Base-by-base conservation (phyloP, 805 yeast genomes). In the Pachysolen tannophilus region DNA sequence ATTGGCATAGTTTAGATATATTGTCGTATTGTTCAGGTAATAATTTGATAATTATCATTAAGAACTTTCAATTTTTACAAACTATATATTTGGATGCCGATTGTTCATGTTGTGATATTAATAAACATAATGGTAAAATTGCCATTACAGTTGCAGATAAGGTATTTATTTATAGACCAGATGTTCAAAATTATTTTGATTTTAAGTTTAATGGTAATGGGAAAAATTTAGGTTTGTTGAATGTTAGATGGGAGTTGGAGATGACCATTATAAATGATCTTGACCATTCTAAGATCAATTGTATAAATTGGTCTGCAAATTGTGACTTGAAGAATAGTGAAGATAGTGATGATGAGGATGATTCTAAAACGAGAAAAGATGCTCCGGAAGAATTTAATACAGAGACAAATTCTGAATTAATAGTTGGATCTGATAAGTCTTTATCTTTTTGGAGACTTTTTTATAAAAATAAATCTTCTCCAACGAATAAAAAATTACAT, bases 11-110 rank as follows among this genome's bases (percentile, higher is more conserved):
- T 8, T 75, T 73, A 40, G 70, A 75, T 34, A 56, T 86, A 2
- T 58, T 82, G 23, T 77, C 76, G 2, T 90, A 90, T 53, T 82
- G 87, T 39, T 84, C 96, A 1, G 97, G 95, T 1, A 86, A 86
- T 58, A 86, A 85, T 52, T 63, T 90, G 44, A 82, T 90, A 23
- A 68, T 82, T 4, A 52, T 78, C 3, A 65, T 80, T 6, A 67
- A 71, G 40, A 61, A 67, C 31, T 60, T 67, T 39, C 55, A 60
- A 17, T 59, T 80, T 41, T 57, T 87, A 13, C 97, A 90, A 55
- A 86, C 95, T 0, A 60, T 86, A 1, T 82, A 82, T 46, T 61
- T 86, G 16, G 77, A 75, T 8, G 42, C 61, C 2, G 95, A 84
- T 49, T 78, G 90, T 13, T 48, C 50, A 17, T 75, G 81, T 1